phyloP scores from a whole-genome alignment of 495 filamentous ascomycete species.

The Delitschia confertaspora region DNA sequence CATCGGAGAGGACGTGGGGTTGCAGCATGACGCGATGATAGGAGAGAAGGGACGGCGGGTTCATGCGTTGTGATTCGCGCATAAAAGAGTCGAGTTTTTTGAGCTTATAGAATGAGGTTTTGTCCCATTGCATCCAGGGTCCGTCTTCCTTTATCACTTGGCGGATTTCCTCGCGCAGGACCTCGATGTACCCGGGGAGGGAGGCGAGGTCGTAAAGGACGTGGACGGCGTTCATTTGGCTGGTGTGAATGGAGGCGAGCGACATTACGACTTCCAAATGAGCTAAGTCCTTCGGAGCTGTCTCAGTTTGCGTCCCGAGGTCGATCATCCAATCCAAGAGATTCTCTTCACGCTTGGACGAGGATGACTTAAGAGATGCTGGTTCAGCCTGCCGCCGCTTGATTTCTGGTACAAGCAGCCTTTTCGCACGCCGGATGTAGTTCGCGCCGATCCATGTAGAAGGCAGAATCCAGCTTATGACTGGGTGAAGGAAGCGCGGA shows the following conservation, averaged over 20 bases:
- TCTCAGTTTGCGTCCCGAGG: slow-evolving; percentile 1
- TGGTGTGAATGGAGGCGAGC: slow-evolving; percentile 14
- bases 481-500: slow-evolving; percentile 2
- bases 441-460: background rate
- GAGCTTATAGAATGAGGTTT: slow-evolving; percentile 38
- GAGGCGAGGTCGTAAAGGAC: slow-evolving; percentile 40
- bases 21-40: slow-evolving; percentile 9
- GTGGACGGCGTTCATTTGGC: slow-evolving; percentile 11
- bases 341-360: background rate
- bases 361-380: background rate
- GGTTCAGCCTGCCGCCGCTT: slow-evolving; percentile 3
- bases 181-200: slow-evolving; percentile 38
- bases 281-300: slow-evolving; percentile 4
- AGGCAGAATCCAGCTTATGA: slow-evolving; percentile 1
- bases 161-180: slow-evolving; percentile 46
- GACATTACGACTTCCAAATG: slow-evolving; percentile 10
- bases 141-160: slow-evolving; percentile 30
- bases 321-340: slow-evolving; percentile 12
- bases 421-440: slow-evolving; percentile 11
- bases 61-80: slow-evolving; percentile 44
- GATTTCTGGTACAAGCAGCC: slow-evolving; percentile 4
- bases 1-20: slow-evolving; percentile 14
- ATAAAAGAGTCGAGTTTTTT: slow-evolving; percentile 49
- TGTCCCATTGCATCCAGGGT: slow-evolving; percentile 29
- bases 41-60: slow-evolving; percentile 32